These are phyloP conservation scores for Ogataea paradorogensis DNA, from an alignment of 805 yeast genomes.

Conservation along the genomic window DNA sequence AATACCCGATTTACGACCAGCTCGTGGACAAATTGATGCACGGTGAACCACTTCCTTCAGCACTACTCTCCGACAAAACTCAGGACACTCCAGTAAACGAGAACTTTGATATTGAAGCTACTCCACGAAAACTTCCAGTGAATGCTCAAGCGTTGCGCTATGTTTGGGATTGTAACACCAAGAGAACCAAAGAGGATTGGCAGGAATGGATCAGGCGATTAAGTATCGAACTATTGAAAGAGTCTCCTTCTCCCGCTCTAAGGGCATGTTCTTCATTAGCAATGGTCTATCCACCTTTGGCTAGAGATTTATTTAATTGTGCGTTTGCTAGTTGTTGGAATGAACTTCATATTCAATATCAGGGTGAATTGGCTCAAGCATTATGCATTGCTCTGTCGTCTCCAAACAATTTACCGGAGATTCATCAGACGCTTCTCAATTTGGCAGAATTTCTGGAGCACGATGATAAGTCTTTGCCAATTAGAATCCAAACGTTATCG, in stretches of 20 bases:
- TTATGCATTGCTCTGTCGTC: slow-evolving; percentile 85
- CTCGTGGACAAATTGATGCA: slow-evolving; percentile 72
- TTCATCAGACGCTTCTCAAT: slow-evolving; percentile 83
- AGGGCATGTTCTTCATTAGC: slow-evolving; percentile 92
- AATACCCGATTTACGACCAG: slow-evolving; percentile 74
- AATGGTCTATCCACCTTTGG: slow-evolving; percentile 79
- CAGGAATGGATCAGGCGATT: slow-evolving; percentile 93
- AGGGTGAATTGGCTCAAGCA: slow-evolving; percentile 83
- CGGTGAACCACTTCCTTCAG: slow-evolving; percentile 84
- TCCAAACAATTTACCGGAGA: slow-evolving; percentile 92
- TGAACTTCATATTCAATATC: slow-evolving; percentile 82
- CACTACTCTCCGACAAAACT: slow-evolving; percentile 65
- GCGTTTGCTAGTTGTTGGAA: slow-evolving; percentile 96
- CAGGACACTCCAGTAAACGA: slow-evolving; percentile 40
- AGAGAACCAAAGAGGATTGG: slow-evolving; percentile 94
- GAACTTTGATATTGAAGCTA: slow-evolving; percentile 60
- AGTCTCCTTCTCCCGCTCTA: slow-evolving; percentile 91
- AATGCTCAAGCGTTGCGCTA: slow-evolving; percentile 62
- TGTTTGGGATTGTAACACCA: slow-evolving; percentile 90
- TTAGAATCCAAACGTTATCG: slow-evolving; percentile 85
- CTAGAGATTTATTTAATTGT: slow-evolving; percentile 87
- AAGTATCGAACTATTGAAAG: slow-evolving; percentile 80
- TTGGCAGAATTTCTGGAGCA: slow-evolving; percentile 97
- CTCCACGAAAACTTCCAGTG: slow-evolving; percentile 71
- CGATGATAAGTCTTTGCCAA: slow-evolving; percentile 90